A percentile compares a stretch with the other conserved stretches of the same genome.
Conservation (phyloP, 148 eudicot species). For the Beta vulgaris region DNA sequence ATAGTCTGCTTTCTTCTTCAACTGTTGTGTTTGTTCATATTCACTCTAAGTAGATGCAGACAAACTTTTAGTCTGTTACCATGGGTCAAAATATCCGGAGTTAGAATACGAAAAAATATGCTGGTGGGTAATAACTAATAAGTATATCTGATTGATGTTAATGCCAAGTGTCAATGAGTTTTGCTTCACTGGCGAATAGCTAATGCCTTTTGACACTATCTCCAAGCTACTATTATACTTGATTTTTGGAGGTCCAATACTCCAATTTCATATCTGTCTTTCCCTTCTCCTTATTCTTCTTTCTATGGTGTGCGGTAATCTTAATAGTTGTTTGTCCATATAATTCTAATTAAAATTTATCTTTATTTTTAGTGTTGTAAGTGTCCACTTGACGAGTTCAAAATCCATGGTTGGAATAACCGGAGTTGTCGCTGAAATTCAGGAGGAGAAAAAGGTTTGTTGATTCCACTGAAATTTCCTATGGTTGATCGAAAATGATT, state of each 20-base stretch:
- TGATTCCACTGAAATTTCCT: background rate
- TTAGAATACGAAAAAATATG: background rate
- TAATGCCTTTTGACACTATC: background rate
- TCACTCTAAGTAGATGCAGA: background rate
- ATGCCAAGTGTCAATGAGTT: background rate
- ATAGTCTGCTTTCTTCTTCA: background rate
- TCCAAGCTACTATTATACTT: background rate
- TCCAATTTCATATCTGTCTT: background rate
- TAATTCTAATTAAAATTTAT: slow-evolving; percentile 3
- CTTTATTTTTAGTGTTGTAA: slow-evolving; percentile 59
- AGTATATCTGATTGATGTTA: background rate
- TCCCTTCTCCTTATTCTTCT: background rate
- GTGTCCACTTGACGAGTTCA: slow-evolving; percentile 91
- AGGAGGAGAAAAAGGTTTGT: slow-evolving; percentile 87
- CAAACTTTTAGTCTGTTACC: background rate
- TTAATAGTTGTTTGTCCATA: background rate
- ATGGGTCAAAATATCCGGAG: background rate
- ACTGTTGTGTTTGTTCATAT: background rate
- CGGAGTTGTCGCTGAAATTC: slow-evolving; percentile 84
- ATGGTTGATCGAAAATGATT: background rate
- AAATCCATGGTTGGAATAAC: slow-evolving; percentile 92
- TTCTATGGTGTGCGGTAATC: background rate
- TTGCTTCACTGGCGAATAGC: background rate
- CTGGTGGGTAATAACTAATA: background rate
- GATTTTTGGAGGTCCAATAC: background rate